Evolutionary conservation across 163 green algal genomes (phyloP).

Genomic region (Coccomyxa subellipsoidea): DNA sequence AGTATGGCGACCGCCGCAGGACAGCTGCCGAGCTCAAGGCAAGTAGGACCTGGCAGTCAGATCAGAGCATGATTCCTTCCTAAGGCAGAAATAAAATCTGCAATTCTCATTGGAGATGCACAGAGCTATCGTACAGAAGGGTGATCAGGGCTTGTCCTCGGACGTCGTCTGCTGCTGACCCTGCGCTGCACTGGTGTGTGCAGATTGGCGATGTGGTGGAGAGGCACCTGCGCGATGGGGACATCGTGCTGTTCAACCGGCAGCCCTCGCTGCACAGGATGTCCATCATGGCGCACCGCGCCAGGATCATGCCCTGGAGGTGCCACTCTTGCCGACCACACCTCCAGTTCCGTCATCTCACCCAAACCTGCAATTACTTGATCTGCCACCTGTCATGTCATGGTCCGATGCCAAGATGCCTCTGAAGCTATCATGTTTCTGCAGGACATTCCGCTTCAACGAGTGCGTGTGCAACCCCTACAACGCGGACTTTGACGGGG

Average conservation of each 20-base stretch:
- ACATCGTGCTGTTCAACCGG: slow-evolving; percentile 99
- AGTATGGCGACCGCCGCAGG: slow-evolving; percentile 83
- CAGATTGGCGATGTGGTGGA: slow-evolving; percentile 92
- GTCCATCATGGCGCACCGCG: slow-evolving; percentile 90
- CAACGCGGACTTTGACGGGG: slow-evolving; percentile 99
- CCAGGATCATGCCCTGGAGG: slow-evolving; percentile 52
- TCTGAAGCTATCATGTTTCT: background rate
- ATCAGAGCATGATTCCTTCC: no score
- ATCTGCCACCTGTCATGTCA: background rate
- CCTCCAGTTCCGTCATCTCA: background rate
- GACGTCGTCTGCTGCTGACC: no score
- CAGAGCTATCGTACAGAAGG: no score
- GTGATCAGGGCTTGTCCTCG: no score
- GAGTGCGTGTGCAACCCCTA: slow-evolving; percentile 97
- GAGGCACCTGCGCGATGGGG: slow-evolving; percentile 92
- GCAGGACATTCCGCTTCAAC: slow-evolving; percentile 95
- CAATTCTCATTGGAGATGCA: no score
- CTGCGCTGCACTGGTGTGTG: slow-evolving; percentile 15
- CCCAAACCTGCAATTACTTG: background rate
- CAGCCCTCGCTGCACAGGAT: slow-evolving; percentile 92
- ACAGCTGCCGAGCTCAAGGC: slow-evolving; percentile 81
- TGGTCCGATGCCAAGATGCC: background rate
- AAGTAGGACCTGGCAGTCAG: no score
- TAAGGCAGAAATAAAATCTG: no score
- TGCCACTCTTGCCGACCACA: background rate